phyloP scores from a whole-genome alignment of 257 asterid genomes.

The Asclepias syriaca region DNA sequence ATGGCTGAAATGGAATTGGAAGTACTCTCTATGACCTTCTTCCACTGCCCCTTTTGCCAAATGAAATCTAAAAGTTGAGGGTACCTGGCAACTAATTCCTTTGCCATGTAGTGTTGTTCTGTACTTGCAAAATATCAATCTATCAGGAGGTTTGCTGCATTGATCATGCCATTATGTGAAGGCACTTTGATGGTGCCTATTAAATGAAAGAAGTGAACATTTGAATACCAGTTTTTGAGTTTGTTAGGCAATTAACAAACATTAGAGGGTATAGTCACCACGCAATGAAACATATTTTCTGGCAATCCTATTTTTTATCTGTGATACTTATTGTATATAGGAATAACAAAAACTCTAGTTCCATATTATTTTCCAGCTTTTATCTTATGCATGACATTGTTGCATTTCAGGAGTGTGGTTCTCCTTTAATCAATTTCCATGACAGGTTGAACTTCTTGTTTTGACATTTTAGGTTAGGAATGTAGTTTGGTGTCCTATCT shows the following conservation, averaged over 20 bases:
- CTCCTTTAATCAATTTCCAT: slow-evolving; percentile 3
- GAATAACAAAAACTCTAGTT: neutral
- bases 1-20: neutral
- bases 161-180: neutral
- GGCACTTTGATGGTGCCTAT: slow-evolving; percentile 5
- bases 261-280: neutral
- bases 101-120: neutral
- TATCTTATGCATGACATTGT: neutral
- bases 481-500: slow-evolving; percentile 89
- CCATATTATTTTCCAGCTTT: neutral
- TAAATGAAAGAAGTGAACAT: neutral
- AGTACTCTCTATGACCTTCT: neutral
- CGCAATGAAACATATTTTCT: neutral
- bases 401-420: neutral
- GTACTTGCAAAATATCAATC: neutral
- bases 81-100: neutral
- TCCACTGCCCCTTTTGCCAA: neutral
- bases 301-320: neutral
- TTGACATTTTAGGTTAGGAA: slow-evolving; percentile 38
- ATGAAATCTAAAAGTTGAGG: slow-evolving; percentile 3
- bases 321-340: neutral
- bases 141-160: neutral
- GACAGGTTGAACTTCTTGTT: slow-evolving; percentile 1
- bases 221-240: neutral
- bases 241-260: neutral